phyloP scores from a whole-genome alignment of 2,329 filamentous ascomycete species.

The Pseudogymnoascus sp. region DNA sequence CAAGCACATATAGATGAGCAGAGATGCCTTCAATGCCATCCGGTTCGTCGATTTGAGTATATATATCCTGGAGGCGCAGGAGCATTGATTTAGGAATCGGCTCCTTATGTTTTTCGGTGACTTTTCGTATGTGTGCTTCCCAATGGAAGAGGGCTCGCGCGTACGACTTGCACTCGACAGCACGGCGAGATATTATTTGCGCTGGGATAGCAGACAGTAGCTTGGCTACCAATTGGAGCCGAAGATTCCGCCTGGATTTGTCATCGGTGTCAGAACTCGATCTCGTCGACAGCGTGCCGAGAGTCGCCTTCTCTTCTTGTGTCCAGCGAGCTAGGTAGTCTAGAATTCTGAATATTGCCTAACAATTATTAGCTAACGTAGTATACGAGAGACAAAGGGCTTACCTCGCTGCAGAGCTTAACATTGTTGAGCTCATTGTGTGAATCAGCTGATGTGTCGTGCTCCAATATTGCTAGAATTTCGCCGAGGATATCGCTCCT shows the following conservation, averaged over 20 bases:
- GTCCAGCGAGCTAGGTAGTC: slow-evolving; percentile 91
- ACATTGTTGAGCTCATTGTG: slow-evolving; percentile 64
- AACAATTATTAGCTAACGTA: slow-evolving; percentile 19
- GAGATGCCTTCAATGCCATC: slow-evolving; percentile 95
- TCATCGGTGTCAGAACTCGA: slow-evolving; percentile 32
- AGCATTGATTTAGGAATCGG: slow-evolving; percentile 46
- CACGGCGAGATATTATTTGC: slow-evolving; percentile 68
- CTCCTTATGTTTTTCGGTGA: slow-evolving; percentile 28
- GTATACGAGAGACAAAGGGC: slow-evolving; percentile 18
- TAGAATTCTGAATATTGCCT: slow-evolving; percentile 82
- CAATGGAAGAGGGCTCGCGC: slow-evolving; percentile 88
- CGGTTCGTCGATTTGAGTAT: slow-evolving; percentile 94
- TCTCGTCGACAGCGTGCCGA: slow-evolving; percentile 11
- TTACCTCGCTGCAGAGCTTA: slow-evolving; percentile 79
- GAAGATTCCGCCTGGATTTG: not conserved
- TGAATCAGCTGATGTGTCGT: slow-evolving; percentile 39
- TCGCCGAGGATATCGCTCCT: slow-evolving; percentile 62
- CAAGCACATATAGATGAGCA: slow-evolving; percentile 73
- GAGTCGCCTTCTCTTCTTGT: slow-evolving; percentile 48
- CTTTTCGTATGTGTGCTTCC: slow-evolving; percentile 74
- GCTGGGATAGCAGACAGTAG: slow-evolving; percentile 63
- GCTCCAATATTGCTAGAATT: slow-evolving; percentile 63
- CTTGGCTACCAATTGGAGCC: slow-evolving; percentile 56
- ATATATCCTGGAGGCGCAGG: slow-evolving; percentile 81
- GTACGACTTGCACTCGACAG: slow-evolving; percentile 90